Conservation (phyloP, 805 yeast species). For the Cyberlindnera suaveolens region DNA sequence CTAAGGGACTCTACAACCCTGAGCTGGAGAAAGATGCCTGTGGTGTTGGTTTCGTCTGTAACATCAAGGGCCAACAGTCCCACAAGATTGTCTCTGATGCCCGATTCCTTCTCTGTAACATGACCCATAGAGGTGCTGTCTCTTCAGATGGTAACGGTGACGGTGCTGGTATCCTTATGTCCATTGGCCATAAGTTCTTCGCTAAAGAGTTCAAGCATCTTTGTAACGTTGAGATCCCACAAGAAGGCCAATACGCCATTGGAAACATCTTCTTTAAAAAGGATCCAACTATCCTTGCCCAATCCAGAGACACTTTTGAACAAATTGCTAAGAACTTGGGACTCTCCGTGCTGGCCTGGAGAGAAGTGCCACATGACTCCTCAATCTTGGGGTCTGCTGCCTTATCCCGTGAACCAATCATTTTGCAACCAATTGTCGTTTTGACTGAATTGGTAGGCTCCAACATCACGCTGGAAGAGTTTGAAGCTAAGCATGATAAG, state of each 20-base stretch:
- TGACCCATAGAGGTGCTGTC: slow-evolving; percentile 99
- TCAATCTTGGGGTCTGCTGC: slow-evolving; percentile 93
- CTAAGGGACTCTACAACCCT: slow-evolving; percentile 90
- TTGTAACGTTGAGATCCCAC: slow-evolving; percentile 63
- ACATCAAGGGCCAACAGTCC: slow-evolving; percentile 79
- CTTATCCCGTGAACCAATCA: slow-evolving; percentile 83
- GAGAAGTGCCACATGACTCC: slow-evolving; percentile 92
- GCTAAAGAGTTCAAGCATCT: slow-evolving; percentile 74
- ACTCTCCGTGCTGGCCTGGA: slow-evolving; percentile 86
- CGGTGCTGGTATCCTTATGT: slow-evolving; percentile 95
- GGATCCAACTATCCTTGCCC: slow-evolving; percentile 60
- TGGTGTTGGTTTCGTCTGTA: slow-evolving; percentile 97
- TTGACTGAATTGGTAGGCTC: slow-evolving; percentile 43
- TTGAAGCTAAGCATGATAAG: slow-evolving; percentile 49
- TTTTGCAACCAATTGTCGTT: slow-evolving; percentile 90
- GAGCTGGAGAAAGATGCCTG: slow-evolving; percentile 94
- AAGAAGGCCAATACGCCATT: slow-evolving; percentile 83
- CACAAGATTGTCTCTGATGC: slow-evolving; percentile 95
- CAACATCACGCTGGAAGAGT: slow-evolving; percentile 41
- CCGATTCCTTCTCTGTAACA: slow-evolving; percentile 78
- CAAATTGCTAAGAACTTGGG: slow-evolving; percentile 71
- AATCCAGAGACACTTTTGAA: slow-evolving; percentile 74
- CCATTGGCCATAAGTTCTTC: slow-evolving; percentile 87
- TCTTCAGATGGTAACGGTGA: slow-evolving; percentile 97
- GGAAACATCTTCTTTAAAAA: slow-evolving; percentile 94